Base-by-base conservation (phyloP, 495 filamentous ascomycete species). In the Neurospora tetrasperma region DNA sequence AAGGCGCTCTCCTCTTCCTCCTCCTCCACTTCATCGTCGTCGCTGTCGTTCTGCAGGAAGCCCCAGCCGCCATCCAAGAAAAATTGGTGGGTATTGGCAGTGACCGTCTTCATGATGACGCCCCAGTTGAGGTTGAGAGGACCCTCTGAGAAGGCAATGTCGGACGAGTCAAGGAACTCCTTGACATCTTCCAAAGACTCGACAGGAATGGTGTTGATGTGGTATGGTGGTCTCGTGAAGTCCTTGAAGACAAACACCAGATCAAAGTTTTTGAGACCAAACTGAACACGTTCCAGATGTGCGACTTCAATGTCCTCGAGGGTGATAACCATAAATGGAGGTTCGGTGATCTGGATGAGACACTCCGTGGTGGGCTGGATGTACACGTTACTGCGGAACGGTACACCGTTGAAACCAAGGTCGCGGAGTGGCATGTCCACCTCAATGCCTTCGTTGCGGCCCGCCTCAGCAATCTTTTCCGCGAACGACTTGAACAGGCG, bases 91-190 rank as follows among this genome's bases (percentile, higher is more conserved):
- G 96, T 93, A 80, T 99, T 92, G 48, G 91, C 89, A 42, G 91
- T 93, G 20, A 99, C 94, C 0, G 96, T 99, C 85, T 99, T 99
- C 94, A 99, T 99, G 79, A 99, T 99, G 27, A 94, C 97, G 9
- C 91, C 90, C 96, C 96, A 99, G 84, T 98, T 98, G 73, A 99
- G 85, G 83, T 99, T 99, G 75, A 99, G 86, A 8, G 96, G 96
- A 54, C 96, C 96, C 82, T 99, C 96, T 18, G 90, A 92, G 86
- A 89, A 98, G 39, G 96, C 89, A 74, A 99, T 95, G 78, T 98
- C 94, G 73, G 95, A 93, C 4, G 91, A 92, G 80, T 98, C 94
- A 23, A 99, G 88, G 94, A 95, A 99, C 80, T 98, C 96, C 82
- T 98, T 99, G 71, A 98, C 96, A 71, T 91, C 89, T 73, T 99